These are phyloP conservation scores for Hyaloperonospora arabidopsidis DNA, from an alignment of 352 stramenopile genomes.

Conservation along the genomic window DNA sequence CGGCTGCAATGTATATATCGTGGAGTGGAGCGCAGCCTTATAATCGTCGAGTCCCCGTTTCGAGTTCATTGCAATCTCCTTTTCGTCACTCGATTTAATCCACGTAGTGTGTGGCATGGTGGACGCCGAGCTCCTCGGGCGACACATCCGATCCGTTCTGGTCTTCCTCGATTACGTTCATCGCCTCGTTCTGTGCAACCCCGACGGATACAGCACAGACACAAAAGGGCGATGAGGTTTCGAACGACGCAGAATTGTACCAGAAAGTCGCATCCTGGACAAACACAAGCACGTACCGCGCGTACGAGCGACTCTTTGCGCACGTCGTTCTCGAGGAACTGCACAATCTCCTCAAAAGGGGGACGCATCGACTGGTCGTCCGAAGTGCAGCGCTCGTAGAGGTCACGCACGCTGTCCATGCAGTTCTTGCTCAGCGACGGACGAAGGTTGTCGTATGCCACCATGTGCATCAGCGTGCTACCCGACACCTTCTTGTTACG, in stretches of 20 bases:
- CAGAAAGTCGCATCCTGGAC: conserved; percentile 8
- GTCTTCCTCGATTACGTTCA: conserved; percentile 31
- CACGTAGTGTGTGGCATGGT: conserved; percentile 76
- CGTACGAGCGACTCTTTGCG: conserved; percentile 79
- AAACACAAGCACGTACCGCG: conserved; percentile 40
- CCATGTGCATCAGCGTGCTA: conserved; percentile 85
- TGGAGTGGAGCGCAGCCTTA: no score
- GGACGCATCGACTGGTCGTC: conserved; percentile 67
- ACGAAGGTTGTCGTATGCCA: conserved; percentile 83
- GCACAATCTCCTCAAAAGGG: conserved; percentile 82
- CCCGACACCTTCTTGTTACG: conserved; percentile 82
- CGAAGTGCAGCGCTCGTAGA: conserved; percentile 74
- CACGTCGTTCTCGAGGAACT: conserved; percentile 78
- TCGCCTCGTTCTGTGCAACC: conserved; percentile 34
- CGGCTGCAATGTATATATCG: no score
- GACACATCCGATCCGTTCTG: conserved; percentile 38
- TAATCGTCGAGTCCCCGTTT: no score
- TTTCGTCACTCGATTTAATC: conserved; percentile 43
- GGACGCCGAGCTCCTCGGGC: conserved; percentile 75
- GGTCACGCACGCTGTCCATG: conserved; percentile 71
- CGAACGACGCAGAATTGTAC: conserved; percentile 3
- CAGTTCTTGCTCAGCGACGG: conserved; percentile 77
- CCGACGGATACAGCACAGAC: conserved; percentile 3
- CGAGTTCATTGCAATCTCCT: conserved; percentile 15
- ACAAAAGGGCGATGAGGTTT: conserved; percentile 16